These are phyloP conservation scores for Yamadazyma triangularis DNA, from an alignment of 1,139 yeast genomes.

Conservation along the genomic window DNA sequence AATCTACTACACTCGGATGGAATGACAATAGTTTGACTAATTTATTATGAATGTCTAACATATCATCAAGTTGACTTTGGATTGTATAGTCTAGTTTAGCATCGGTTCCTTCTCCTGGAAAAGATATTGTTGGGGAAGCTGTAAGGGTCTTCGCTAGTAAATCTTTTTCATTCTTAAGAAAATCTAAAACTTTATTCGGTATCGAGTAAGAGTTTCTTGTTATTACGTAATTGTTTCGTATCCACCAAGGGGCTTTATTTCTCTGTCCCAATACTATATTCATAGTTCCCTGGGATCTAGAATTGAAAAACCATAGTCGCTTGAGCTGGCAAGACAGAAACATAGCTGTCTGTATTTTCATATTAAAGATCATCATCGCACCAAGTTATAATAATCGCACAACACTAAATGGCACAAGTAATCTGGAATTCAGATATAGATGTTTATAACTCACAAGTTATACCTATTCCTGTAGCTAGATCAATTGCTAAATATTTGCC, in stretches of 20 bases:
- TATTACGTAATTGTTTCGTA: too few species aligned
- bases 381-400: too few species aligned
- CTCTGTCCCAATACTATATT: too few species aligned
- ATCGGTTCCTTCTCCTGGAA: conserved; percentile 2
- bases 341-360: too few species aligned
- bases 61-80: conserved; percentile 13
- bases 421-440: conserved; percentile 48
- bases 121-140: neutral
- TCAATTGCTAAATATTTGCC: conserved; percentile 32
- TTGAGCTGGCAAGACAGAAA: too few species aligned
- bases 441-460: conserved; percentile 39
- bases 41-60: conserved; percentile 27
- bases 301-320: too few species aligned
- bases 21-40: conserved; percentile 26
- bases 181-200: conserved; percentile 9
- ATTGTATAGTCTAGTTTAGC: neutral
- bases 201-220: too few species aligned
- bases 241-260: too few species aligned
- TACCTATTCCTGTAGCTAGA: conserved; percentile 37
- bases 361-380: too few species aligned
- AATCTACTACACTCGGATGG: conserved; percentile 30
- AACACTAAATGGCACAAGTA: conserved; percentile 47
- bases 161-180: conserved; percentile 14
- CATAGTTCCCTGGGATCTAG: neutral
- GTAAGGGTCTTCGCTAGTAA: conserved; percentile 10